These are phyloP conservation scores for Cladophialophora bantiana DNA, from an alignment of 2,329 filamentous ascomycete species.

Conservation along the genomic window DNA sequence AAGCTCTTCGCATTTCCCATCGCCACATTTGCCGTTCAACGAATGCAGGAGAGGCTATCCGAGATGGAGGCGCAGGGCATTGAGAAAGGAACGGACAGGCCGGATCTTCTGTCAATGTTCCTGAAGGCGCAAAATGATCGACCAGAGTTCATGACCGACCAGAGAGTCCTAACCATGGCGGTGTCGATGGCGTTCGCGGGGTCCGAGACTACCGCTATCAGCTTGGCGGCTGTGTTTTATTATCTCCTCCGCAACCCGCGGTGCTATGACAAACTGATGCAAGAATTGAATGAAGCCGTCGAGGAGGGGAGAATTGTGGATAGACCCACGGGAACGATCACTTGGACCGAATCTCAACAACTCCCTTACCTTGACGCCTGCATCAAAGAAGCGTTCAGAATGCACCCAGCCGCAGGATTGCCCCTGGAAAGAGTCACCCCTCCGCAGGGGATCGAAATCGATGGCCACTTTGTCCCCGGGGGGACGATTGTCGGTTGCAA, in stretches of 20 bases:
- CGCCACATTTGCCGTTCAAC: slow-evolving; percentile 72
- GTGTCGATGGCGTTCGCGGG: slow-evolving; percentile 64
- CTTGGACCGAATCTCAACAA: slow-evolving; percentile 66
- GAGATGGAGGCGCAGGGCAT: slow-evolving; percentile 50
- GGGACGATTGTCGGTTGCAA: slow-evolving; percentile 78
- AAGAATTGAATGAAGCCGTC: slow-evolving; percentile 38
- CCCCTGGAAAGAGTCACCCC: slow-evolving; percentile 78
- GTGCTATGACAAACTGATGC: slow-evolving; percentile 37
- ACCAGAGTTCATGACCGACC: slow-evolving; percentile 43
- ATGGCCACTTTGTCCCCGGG: slow-evolving; percentile 71
- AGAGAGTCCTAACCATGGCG: slow-evolving; percentile 43
- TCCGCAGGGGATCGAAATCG: slow-evolving; percentile 65
- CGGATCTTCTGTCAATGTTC: slow-evolving; percentile 41
- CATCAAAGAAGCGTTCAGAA: slow-evolving; percentile 77
- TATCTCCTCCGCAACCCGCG: slow-evolving; percentile 70
- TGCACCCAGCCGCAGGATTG: slow-evolving; percentile 76
- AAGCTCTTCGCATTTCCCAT: slow-evolving; percentile 74
- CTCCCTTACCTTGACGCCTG: slow-evolving; percentile 79
- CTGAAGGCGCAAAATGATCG: slow-evolving; percentile 39
- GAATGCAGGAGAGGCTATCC: slow-evolving; percentile 69
- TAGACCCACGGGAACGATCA: slow-evolving; percentile 29
- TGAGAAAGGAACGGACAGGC: slow-evolving; percentile 32
- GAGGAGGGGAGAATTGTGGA: slow-evolving; percentile 33
- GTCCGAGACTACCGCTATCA: slow-evolving; percentile 80
- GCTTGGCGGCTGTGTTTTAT: slow-evolving; percentile 75